Evolutionary conservation across 2,329 filamentous ascomycete genomes (phyloP).

Genomic region (Biscogniauxia sp.): DNA sequence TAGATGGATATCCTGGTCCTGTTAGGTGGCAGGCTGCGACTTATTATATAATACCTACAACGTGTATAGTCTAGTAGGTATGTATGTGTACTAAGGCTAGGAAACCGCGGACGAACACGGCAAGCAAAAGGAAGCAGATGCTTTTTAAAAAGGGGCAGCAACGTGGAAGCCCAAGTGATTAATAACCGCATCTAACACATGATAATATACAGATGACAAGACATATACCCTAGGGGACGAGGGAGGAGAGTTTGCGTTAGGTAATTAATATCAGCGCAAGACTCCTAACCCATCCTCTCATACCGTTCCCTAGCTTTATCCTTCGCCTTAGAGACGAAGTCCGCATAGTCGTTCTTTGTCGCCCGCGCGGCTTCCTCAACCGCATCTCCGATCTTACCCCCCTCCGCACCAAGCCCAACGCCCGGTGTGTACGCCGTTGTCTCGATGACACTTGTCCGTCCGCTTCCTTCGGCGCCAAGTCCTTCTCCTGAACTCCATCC

Average conservation of each 20-base stretch:
- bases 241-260: neutral
- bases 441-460: conserved; percentile 61
- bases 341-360: conserved; percentile 58
- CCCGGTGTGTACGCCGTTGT: conserved; percentile 65
- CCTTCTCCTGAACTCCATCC: conserved; percentile 67
- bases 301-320: conserved; percentile 67
- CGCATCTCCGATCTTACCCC: conserved; percentile 68
- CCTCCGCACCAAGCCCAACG: conserved; percentile 67
- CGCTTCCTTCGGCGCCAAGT: conserved; percentile 61
- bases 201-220: neutral
- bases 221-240: neutral
- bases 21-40: no score
- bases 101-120: no score
- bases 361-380: conserved; percentile 59
- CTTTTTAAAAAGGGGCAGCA: no score
- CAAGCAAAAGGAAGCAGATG: no score
- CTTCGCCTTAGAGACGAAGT: conserved; percentile 63
- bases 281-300: conserved; percentile 46
- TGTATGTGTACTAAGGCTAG: no score
- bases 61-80: no score
- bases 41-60: no score
- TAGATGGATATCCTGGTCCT: no score
- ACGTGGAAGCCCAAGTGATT: neutral
- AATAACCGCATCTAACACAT: neutral
- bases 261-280: neutral